Conservation (phyloP, 805 yeast genomes). For the Kuraishia ogatae region DNA sequence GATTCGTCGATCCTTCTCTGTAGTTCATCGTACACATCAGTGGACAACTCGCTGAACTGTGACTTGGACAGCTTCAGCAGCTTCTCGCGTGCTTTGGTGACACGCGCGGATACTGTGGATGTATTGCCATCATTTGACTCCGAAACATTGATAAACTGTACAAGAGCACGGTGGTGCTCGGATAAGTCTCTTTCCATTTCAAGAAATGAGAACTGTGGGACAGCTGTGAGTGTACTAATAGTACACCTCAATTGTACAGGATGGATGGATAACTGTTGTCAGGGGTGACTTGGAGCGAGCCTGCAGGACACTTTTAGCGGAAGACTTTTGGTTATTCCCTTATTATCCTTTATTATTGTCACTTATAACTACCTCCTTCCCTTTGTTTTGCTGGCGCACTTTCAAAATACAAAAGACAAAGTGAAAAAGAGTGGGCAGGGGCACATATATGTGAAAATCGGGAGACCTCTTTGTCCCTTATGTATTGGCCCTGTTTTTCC, state of each 20-base stretch:
- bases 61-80: conserved; percentile 68
- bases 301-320: no score
- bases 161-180: conserved; percentile 37
- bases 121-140: conserved; percentile 34
- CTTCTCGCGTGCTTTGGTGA: conserved; percentile 79
- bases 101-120: conserved; percentile 36
- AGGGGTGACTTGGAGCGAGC: no score
- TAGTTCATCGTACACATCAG: conserved; percentile 92
- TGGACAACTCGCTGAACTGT: conserved; percentile 84
- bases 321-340: no score
- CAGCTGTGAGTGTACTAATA: no score
- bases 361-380: not conserved
- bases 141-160: conserved; percentile 41
- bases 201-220: not conserved
- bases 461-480: no score
- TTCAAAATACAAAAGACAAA: not conserved
- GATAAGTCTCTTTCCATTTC: conserved; percentile 7
- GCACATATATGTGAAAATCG: no score
- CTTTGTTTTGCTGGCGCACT: not conserved
- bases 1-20: conserved; percentile 63
- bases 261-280: no score
- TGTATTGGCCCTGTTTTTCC: no score
- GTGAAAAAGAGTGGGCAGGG: not conserved
- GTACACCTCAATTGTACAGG: no score
- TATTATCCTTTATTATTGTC: not conserved